A percentile compares a stretch with the other conserved stretches of the same genome.
Conservation (phyloP, 1,139 yeast genomes). For the Saccharomycopsis hybrid region DNA sequence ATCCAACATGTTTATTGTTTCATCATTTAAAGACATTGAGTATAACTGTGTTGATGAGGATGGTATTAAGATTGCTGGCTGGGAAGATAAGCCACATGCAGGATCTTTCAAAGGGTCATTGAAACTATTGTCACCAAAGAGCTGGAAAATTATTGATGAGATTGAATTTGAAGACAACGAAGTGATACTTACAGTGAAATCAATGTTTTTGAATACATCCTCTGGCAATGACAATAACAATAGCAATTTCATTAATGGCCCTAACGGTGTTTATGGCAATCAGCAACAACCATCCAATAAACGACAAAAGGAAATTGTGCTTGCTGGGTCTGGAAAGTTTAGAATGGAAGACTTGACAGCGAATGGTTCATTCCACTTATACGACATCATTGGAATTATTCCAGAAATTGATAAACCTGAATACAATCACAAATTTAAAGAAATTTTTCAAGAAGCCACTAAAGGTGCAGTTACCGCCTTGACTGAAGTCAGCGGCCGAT, state of each 20-base stretch:
- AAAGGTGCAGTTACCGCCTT: slow-evolving; percentile 82
- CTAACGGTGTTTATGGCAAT: not conserved
- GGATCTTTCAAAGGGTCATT: slow-evolving; percentile 52
- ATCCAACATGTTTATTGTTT: slow-evolving; percentile 57
- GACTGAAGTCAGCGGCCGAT: slow-evolving; percentile 77
- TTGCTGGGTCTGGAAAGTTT: slow-evolving; percentile 71
- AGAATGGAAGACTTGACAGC: slow-evolving; percentile 82
- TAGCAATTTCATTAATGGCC: not conserved
- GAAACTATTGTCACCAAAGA: slow-evolving; percentile 62
- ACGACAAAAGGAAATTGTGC: slow-evolving; percentile 59
- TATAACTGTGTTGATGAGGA: slow-evolving; percentile 75
- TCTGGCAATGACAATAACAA: slow-evolving; percentile 21
- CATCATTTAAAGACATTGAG: slow-evolving; percentile 54
- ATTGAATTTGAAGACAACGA: slow-evolving; percentile 64
- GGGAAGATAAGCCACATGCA: slow-evolving; percentile 47
- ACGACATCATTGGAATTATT: slow-evolving; percentile 74
- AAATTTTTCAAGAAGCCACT: slow-evolving; percentile 67
- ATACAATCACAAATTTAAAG: slow-evolving; percentile 71
- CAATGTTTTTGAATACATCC: slow-evolving; percentile 50
- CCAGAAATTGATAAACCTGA: slow-evolving; percentile 91
- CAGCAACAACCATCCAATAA: slow-evolving; percentile 26
- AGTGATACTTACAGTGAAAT: slow-evolving; percentile 50
- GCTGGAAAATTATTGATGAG: slow-evolving; percentile 74
- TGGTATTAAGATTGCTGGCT: slow-evolving; percentile 56
- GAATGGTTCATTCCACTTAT: slow-evolving; percentile 70